A percentile compares a stretch with the other conserved stretches of the same genome.
These are phyloP conservation scores for Vitellaria paradoxa DNA, from an alignment of 179 eudicot species.

Conservation along the genomic window DNA sequence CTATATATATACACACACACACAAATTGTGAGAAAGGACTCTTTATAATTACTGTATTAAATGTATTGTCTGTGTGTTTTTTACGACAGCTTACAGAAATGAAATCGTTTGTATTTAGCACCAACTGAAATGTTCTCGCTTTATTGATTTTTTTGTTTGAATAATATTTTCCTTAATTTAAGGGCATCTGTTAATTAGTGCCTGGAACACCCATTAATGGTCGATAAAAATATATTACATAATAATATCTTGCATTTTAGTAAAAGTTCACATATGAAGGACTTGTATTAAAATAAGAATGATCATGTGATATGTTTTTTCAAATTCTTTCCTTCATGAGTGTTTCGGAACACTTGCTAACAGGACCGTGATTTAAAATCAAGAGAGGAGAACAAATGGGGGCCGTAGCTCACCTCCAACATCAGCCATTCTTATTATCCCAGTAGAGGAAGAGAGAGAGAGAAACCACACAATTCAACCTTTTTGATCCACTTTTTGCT, in stretches of 20 bases:
- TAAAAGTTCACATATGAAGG: too few relatives aligned
- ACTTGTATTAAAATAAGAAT: too few relatives aligned
- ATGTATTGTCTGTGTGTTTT: neutral
- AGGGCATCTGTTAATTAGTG: too few relatives aligned
- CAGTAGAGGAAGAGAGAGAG: neutral
- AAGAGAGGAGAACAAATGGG: neutral
- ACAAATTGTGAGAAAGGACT: neutral
- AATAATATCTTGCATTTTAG: too few relatives aligned
- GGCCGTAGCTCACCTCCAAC: neutral
- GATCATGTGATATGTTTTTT: too few relatives aligned
- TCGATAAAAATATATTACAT: too few relatives aligned
- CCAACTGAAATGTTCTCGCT: too few relatives aligned
- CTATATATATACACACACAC: neutral
- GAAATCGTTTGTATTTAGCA: neutral
- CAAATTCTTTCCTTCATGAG: too few relatives aligned
- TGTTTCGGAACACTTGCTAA: too few relatives aligned
- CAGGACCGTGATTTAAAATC: too few relatives aligned
- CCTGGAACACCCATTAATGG: too few relatives aligned
- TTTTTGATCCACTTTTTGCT: neutral
- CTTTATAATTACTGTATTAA: neutral
- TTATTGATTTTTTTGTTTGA: neutral
- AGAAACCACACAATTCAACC: neutral
- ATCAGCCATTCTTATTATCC: neutral
- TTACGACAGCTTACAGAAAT: constrained; percentile 12
- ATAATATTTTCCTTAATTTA: too few relatives aligned